These are phyloP conservation scores for Boletus speciosus DNA, from an alignment of 768 basidiomycete species.

Conservation along the genomic window DNA sequence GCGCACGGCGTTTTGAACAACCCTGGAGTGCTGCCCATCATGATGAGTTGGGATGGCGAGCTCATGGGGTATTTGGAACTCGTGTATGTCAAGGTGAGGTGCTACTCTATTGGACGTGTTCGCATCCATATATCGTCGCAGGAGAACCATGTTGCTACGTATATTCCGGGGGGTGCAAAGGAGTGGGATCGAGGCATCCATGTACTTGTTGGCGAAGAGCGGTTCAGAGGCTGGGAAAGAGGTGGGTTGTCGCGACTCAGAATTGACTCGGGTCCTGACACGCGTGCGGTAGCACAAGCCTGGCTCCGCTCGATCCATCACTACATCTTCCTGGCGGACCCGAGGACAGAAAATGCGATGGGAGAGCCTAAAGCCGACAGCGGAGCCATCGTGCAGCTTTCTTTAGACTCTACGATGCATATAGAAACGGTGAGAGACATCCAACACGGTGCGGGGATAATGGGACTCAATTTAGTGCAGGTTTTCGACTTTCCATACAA, in stretches of 20 bases:
- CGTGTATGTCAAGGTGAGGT: conserved; percentile 44
- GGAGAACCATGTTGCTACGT: conserved; percentile 22
- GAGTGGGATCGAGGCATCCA: conserved; percentile 40
- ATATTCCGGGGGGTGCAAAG: conserved; percentile 26
- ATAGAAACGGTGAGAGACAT: conserved; percentile 14
- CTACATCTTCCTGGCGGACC: conserved; percentile 42
- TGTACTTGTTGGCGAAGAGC: conserved; percentile 45
- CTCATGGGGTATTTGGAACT: conserved; percentile 44
- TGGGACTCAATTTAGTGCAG: conserved; percentile 2
- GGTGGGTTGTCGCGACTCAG: conserved; percentile 30
- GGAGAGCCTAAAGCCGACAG: conserved; percentile 41
- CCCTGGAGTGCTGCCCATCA: conserved; percentile 37
- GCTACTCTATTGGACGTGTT: not conserved
- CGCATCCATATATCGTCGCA: not conserved
- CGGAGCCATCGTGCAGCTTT: conserved; percentile 28
- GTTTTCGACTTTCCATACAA: conserved; percentile 28
- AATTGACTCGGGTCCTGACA: not conserved
- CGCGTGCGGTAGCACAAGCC: conserved; percentile 9
- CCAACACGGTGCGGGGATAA: not conserved
- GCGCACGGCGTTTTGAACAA: conserved; percentile 35
- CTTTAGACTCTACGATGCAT: conserved; percentile 18
- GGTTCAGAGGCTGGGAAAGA: conserved; percentile 41
- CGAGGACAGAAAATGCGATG: conserved; percentile 38
- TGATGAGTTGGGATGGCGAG: conserved; percentile 47
- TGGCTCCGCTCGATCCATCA: conserved; percentile 35